phyloP scores from a whole-genome alignment of 208 protist species.

The Cochliopodium minus region DNA sequence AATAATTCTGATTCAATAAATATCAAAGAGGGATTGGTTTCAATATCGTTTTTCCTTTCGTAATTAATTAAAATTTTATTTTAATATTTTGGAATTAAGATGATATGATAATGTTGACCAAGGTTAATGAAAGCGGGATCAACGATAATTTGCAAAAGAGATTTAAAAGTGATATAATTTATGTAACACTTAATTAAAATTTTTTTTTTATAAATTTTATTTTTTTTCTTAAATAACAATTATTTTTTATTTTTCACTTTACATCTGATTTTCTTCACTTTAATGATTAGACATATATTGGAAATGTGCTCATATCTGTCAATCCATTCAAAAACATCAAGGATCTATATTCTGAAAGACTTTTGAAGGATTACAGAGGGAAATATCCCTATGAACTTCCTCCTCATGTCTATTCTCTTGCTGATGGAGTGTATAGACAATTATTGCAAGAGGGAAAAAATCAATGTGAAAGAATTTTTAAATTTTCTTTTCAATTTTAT shows the following conservation, averaged over 20 bases:
- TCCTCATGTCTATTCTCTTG: slow-evolving; percentile 3
- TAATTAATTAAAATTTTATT: too few relatives aligned
- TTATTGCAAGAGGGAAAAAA: background rate
- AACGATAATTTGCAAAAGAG: slow-evolving; percentile 15
- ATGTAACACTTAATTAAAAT: too few relatives aligned
- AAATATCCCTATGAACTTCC: background rate
- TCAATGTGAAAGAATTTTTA: too few relatives aligned
- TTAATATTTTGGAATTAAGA: too few relatives aligned
- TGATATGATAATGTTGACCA: slow-evolving; percentile 14
- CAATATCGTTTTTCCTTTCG: too few relatives aligned
- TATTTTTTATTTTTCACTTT: too few relatives aligned
- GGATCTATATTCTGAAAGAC: background rate
- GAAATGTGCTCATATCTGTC: background rate
- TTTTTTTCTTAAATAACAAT: too few relatives aligned
- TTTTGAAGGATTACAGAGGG: background rate
- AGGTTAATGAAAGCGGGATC: slow-evolving; percentile 26
- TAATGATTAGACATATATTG: background rate
- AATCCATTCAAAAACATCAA: background rate
- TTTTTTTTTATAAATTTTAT: too few relatives aligned
- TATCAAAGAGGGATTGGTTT: too few relatives aligned
- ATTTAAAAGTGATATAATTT: background rate
- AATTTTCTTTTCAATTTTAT: too few relatives aligned
- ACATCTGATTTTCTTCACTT: too few relatives aligned
- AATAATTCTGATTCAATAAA: too few relatives aligned
- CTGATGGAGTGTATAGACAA: background rate